A percentile compares a stretch with the other conserved stretches of the same genome.
Evolutionary conservation across 2,329 filamentous ascomycete species (phyloP).

Genomic region (Trichoderma harzianum): DNA sequence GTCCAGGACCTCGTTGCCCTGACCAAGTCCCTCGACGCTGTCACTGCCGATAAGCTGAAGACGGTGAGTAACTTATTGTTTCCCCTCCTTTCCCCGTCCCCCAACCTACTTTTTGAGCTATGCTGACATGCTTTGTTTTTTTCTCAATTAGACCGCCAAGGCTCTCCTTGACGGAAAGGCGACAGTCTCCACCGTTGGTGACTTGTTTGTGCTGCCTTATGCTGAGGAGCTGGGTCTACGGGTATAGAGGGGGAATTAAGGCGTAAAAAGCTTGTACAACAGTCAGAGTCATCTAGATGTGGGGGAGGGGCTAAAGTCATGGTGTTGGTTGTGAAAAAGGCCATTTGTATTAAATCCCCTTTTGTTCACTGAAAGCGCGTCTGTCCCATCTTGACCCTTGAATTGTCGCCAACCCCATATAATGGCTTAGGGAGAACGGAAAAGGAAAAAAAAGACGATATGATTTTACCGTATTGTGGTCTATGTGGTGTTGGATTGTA

Average conservation of each 20-base stretch:
- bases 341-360: constrained; percentile 41
- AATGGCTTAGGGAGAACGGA: not conserved
- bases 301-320: constrained; percentile 30
- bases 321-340: constrained; percentile 41
- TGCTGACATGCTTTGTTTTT: not conserved
- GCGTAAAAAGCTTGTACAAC: constrained; percentile 40
- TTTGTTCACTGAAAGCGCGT: constrained; percentile 26
- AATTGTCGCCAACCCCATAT: not conserved
- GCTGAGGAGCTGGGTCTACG: constrained; percentile 91
- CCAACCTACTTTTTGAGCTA: not conserved
- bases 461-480: not conserved
- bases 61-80: constrained; percentile 56
- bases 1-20: constrained; percentile 79
- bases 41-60: constrained; percentile 82
- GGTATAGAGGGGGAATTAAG: constrained; percentile 62
- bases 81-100: not conserved
- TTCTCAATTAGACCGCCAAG: constrained; percentile 72
- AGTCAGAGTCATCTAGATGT: constrained; percentile 40
- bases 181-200: constrained; percentile 83
- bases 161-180: constrained; percentile 83
- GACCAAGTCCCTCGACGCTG: constrained; percentile 73
- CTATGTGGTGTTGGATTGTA: not conserved
- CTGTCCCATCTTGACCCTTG: constrained; percentile 7
- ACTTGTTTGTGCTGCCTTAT: constrained; percentile 85
- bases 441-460: constrained; percentile 1